A percentile compares a stretch with the other conserved stretches of the same genome.
Conservation (phyloP, 2,329 filamentous ascomycete species). For the Chaetothyriales sp. region DNA sequence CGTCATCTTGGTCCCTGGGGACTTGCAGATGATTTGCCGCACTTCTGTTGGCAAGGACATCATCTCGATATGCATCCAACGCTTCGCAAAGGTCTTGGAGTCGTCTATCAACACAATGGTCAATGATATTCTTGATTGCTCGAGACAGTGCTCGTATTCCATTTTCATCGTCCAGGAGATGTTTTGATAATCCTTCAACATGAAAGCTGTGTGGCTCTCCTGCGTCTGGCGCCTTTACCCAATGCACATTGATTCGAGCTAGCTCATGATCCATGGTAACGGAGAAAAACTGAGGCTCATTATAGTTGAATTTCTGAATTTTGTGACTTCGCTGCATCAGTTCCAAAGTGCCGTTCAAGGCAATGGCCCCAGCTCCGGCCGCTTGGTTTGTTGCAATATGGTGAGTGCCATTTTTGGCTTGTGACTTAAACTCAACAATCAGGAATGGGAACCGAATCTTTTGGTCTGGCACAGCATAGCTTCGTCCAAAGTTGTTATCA, state of each 20-base stretch:
- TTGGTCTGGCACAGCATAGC: constrained; percentile 7
- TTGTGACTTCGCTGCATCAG: constrained; percentile 7
- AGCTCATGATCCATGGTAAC: constrained; percentile 8
- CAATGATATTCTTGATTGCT: constrained; percentile 13
- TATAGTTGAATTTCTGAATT: constrained; percentile 5
- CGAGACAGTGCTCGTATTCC: constrained; percentile 7
- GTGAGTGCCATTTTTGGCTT: constrained; percentile 6
- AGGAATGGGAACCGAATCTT: constrained; percentile 9
- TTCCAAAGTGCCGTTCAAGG: constrained; percentile 5
- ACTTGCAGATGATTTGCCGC: background rate
- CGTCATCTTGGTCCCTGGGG: too few relatives aligned
- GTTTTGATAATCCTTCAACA: constrained; percentile 3
- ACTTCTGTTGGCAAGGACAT: constrained; percentile 2
- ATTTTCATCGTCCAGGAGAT: constrained; percentile 5
- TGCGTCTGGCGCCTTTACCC: constrained; percentile 6
- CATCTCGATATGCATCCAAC: constrained; percentile 10
- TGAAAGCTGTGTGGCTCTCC: constrained; percentile 10
- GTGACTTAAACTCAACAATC: constrained; percentile 8
- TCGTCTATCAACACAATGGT: constrained; percentile 2
- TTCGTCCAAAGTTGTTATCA: constrained; percentile 6
- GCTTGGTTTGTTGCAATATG: constrained; percentile 10
- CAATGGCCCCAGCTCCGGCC: constrained; percentile 9
- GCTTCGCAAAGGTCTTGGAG: constrained; percentile 5
- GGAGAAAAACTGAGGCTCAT: constrained; percentile 10
- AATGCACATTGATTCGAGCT: constrained; percentile 8